These are phyloP conservation scores for Bruguiera parviflora DNA, from an alignment of 345 rosid species.

Conservation along the genomic window DNA sequence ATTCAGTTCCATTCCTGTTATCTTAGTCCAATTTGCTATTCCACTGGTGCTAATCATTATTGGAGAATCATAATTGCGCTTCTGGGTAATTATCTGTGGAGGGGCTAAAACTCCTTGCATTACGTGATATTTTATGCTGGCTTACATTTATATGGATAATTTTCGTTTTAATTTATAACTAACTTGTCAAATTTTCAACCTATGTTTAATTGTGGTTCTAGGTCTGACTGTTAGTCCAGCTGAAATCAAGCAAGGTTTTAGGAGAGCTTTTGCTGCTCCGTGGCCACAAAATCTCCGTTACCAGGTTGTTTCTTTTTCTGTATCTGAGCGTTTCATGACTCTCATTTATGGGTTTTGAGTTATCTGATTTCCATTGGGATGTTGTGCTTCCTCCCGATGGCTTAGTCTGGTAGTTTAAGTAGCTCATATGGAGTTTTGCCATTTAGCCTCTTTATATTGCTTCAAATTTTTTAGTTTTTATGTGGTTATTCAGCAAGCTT, in stretches of 20 bases:
- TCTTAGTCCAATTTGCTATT: background rate
- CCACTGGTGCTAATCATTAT: background rate
- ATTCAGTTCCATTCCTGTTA: background rate
- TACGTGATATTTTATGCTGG: background rate
- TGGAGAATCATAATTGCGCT: background rate
- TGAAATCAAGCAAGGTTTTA: conserved; percentile 79
- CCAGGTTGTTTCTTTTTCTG: conserved; percentile 43
- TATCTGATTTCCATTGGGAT: background rate
- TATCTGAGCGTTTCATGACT: background rate
- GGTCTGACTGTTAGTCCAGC: conserved; percentile 60
- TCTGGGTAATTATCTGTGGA: background rate
- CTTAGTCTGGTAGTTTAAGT: background rate
- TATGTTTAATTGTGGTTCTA: conserved; percentile 22
- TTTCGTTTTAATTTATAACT: background rate
- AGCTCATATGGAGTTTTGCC: background rate
- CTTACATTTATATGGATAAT: background rate
- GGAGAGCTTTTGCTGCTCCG: conserved; percentile 70
- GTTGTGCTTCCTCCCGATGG: background rate
- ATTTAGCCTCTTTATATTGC: background rate
- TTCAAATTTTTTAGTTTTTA: background rate
- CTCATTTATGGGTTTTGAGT: background rate
- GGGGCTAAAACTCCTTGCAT: background rate
- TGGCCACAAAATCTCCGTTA: conserved; percentile 87
- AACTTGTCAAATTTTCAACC: background rate
- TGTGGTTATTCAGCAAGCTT: background rate